phyloP scores from a whole-genome alignment of 2,329 filamentous ascomycete genomes.

The Hansfordia pulvinata region DNA sequence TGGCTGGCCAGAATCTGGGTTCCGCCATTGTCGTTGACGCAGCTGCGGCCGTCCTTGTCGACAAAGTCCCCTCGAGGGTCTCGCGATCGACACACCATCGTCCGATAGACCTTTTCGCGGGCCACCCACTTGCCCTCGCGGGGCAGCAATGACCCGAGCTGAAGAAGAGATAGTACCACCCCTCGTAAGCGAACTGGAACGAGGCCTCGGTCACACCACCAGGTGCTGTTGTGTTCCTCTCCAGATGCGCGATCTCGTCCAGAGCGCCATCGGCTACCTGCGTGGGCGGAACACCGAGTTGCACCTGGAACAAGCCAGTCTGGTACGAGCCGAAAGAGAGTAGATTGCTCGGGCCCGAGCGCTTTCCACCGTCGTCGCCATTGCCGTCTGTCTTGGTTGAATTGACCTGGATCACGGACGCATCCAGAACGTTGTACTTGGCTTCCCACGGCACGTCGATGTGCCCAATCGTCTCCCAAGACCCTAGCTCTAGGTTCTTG shows the following conservation, averaged over 20 bases:
- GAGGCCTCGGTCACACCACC: slow-evolving; percentile 8
- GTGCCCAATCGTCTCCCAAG: slow-evolving; percentile 8
- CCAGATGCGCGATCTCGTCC: slow-evolving; percentile 1
- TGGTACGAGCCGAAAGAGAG: slow-evolving; percentile 12
- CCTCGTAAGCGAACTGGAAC: slow-evolving; percentile 6
- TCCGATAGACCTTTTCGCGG: slow-evolving; percentile 9
- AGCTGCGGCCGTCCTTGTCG: slow-evolving; percentile 7
- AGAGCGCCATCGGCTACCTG: slow-evolving; percentile 7
- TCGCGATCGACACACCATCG: slow-evolving; percentile 11
- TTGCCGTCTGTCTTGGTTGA: no score
- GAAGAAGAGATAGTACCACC: slow-evolving; percentile 11
- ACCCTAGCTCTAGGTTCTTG: slow-evolving; percentile 8
- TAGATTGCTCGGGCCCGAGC: slow-evolving; percentile 2
- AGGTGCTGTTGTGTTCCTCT: slow-evolving; percentile 4
- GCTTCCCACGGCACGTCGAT: slow-evolving; percentile 9
- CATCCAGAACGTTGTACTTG: slow-evolving; percentile 11
- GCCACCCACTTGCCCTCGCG: slow-evolving; percentile 7
- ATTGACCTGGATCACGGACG: slow-evolving; percentile 6
- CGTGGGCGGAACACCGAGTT: slow-evolving; percentile 5
- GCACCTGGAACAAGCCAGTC: slow-evolving; percentile 11
- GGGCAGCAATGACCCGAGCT: slow-evolving; percentile 9
- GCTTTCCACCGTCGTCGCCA: background rate
- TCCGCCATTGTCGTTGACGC: slow-evolving; percentile 7
- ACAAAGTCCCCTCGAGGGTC: slow-evolving; percentile 6
- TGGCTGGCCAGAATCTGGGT: slow-evolving; percentile 8